Conservation (phyloP, 768 basidiomycete genomes). For the Phlegmacium glaucopus region DNA sequence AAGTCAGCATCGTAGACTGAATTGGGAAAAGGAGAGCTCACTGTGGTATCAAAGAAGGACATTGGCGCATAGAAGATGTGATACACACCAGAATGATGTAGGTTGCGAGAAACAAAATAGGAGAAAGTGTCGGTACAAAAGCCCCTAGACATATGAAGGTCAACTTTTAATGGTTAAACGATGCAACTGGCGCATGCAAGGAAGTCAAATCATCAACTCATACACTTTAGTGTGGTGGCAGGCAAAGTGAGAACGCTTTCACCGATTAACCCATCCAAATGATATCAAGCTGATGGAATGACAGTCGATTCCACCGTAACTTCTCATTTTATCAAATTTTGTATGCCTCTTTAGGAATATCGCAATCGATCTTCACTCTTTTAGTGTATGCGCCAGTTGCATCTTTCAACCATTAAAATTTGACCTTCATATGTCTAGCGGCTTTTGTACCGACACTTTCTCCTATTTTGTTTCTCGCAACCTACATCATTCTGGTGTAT, state of each 20-base stretch:
- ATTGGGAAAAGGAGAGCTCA: conserved; percentile 14
- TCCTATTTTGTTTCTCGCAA: conserved; percentile 59
- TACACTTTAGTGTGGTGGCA: conserved; percentile 78
- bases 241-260: conserved; percentile 38
- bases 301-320: conserved; percentile 42
- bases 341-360: conserved; percentile 60
- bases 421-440: conserved; percentile 28
- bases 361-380: conserved; percentile 55
- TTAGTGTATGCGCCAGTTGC: conserved; percentile 36
- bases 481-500: conserved; percentile 54
- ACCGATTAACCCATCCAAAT: not conserved
- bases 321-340: conserved; percentile 63
- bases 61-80: conserved; percentile 70
- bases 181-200: conserved; percentile 46
- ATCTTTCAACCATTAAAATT: not conserved
- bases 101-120: conserved; percentile 55
- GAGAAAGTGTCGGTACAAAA: conserved; percentile 53
- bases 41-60: conserved; percentile 75
- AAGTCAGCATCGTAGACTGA: not conserved
- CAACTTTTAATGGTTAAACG: not conserved
- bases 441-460: conserved; percentile 51
- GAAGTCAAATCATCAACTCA: conserved; percentile 54
- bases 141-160: conserved; percentile 32
- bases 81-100: conserved; percentile 54
- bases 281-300: not conserved